Base-by-base conservation (phyloP, 2,329 filamentous ascomycete species). In the Bretziella fagacearum region DNA sequence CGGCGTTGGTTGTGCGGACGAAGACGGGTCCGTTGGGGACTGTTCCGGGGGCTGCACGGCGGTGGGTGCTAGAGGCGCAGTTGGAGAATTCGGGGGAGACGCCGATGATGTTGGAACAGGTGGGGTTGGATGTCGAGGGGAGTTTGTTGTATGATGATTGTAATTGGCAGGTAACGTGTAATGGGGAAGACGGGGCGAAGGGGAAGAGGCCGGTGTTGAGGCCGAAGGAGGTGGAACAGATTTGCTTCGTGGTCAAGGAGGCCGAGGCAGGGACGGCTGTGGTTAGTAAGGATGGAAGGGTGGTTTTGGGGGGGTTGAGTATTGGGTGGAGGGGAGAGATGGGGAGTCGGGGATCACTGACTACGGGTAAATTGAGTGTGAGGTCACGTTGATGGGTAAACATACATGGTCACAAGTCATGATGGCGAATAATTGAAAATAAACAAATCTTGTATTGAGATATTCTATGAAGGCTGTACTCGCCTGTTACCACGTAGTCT, bases 21-120 rank as follows among this genome's bases (percentile, higher is more conserved):
- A 98, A 96, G 61, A 75, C 85, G 2, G 83, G 82, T 3, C 70
- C 77, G 44, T 58, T 84, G 48, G 58, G 69, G 13, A 45, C 36
- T 13, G 40, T 25, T 47, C 50, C 15, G 35, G 55, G 62, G 36
- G 55, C 63, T 15, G 36, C 61, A 62, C 51, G 52, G 39, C 59
- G 64, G 50, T 94, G 84, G 73, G 78, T 84, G 11, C 69, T 98
- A 43, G 91, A 98, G 62, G 91, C 89, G 22, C 91, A 98, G 65
- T 63, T 98, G 50, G 91, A 98, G 66, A 98, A 96, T 62, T 83
- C 87, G 58, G 84, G 84, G 40, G 87, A 95, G 59, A 79, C 79
- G 37, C 68, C 78, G 3, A 81, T 96, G 53, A 75, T 83, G 57
- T 70, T 98, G 44, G 84, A 93, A 62, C 66, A 65, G 51, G 73